Conservation (phyloP, 1,139 yeast species). For the Wickerhamomyces sp. region DNA sequence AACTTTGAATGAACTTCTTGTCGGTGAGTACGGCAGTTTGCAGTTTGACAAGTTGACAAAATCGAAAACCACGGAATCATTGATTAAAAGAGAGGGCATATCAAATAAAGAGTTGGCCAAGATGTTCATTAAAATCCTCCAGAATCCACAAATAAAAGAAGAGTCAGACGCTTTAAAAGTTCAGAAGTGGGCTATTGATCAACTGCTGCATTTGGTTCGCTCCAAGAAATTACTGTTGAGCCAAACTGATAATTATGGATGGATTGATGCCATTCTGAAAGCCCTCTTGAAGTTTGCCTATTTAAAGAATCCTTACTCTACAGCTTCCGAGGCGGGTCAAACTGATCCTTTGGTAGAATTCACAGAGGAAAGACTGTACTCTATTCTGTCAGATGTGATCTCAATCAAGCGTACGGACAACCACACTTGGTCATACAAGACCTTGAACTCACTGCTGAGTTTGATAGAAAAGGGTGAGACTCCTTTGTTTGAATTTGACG, state of each 20-base stretch:
- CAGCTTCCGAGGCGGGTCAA: slow-evolving; percentile 10
- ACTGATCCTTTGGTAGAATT: slow-evolving; percentile 30
- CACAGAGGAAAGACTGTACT: slow-evolving; percentile 57
- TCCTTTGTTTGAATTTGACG: slow-evolving; percentile 47
- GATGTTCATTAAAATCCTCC: slow-evolving; percentile 27
- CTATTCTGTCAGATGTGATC: slow-evolving; percentile 59
- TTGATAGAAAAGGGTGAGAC: slow-evolving; percentile 30
- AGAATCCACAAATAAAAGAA: slow-evolving; percentile 13
- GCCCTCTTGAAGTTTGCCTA: slow-evolving; percentile 52
- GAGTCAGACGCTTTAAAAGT: slow-evolving; percentile 31
- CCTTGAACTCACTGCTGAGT: slow-evolving; percentile 27
- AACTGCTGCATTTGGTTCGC: slow-evolving; percentile 53
- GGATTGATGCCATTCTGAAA: slow-evolving; percentile 46
- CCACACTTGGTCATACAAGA: slow-evolving; percentile 57
- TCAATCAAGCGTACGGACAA: slow-evolving; percentile 37
- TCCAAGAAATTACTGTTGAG: slow-evolving; percentile 32
- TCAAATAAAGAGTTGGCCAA: slow-evolving; percentile 27
- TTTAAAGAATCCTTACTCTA: slow-evolving; percentile 31
- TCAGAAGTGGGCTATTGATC: slow-evolving; percentile 66
- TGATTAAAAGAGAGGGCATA: slow-evolving; percentile 25
- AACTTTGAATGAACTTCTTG: slow-evolving; percentile 43
- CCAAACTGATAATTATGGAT: slow-evolving; percentile 25
- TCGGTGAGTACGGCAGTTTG: slow-evolving; percentile 50
- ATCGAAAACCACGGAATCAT: slow-evolving; percentile 57
- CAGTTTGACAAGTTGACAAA: slow-evolving; percentile 79